Conservation (phyloP, 2,329 filamentous ascomycete genomes). For the Stagonosporopsis cucurbitacearum region DNA sequence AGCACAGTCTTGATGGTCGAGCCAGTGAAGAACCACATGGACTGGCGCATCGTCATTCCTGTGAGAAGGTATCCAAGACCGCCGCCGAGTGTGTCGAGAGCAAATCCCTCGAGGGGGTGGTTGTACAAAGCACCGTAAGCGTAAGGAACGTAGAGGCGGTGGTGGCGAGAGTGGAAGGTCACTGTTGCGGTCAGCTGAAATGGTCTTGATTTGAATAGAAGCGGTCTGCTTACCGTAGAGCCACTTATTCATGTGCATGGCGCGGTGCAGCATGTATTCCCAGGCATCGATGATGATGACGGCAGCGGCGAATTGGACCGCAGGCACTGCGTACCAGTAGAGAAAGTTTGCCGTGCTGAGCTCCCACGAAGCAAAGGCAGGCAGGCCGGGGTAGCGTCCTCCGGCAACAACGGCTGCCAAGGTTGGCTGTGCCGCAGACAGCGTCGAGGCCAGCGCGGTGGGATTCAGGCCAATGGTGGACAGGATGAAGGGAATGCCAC, state of each 20-base stretch:
- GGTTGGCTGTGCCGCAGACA: slow-evolving; percentile 73
- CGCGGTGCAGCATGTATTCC: slow-evolving; percentile 96
- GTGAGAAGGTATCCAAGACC: slow-evolving; percentile 82
- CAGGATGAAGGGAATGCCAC: slow-evolving; percentile 75
- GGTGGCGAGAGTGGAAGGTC: slow-evolving; percentile 92
- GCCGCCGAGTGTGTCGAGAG: slow-evolving; percentile 88
- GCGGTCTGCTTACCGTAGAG: slow-evolving; percentile 76
- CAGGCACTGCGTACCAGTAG: slow-evolving; percentile 80
- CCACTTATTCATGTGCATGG: slow-evolving; percentile 98
- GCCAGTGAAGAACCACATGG: slow-evolving; percentile 86
- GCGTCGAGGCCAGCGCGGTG: slow-evolving; percentile 73
- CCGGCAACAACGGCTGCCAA: slow-evolving; percentile 79
- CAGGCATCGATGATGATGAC: slow-evolving; percentile 87
- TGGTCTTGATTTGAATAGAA: not conserved
- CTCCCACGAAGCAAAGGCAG: slow-evolving; percentile 86
- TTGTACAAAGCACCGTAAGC: slow-evolving; percentile 97
- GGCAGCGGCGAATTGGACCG: slow-evolving; percentile 76
- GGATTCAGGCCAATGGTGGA: slow-evolving; percentile 78
- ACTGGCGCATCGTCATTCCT: slow-evolving; percentile 83
- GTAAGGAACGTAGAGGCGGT: slow-evolving; percentile 96
- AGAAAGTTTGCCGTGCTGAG: slow-evolving; percentile 73
- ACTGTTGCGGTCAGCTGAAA: slow-evolving; percentile 55
- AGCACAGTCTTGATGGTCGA: slow-evolving; percentile 96
- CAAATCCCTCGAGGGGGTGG: slow-evolving; percentile 91
- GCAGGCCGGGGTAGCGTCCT: slow-evolving; percentile 78